A percentile compares a stretch with the other conserved stretches of the same genome.
Conservation (phyloP, 306 rosid species). For the Sphenostylis stenocarpa region DNA sequence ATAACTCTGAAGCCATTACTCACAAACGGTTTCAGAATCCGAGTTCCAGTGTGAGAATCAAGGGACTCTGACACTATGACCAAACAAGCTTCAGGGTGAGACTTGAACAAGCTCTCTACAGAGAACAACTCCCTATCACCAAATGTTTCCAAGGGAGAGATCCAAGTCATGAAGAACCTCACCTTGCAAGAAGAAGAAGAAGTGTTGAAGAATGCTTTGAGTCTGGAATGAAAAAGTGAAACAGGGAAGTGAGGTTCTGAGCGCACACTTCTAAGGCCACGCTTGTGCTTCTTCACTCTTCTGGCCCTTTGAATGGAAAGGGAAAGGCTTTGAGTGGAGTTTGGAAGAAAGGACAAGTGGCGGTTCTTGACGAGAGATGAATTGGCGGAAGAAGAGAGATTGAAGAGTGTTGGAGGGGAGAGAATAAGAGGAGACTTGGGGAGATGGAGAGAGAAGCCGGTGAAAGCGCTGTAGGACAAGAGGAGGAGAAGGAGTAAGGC, state of each 20-base stretch:
- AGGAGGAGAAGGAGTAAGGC: conserved; percentile 62
- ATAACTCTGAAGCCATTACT: conserved; percentile 47
- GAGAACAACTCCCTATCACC: conserved; percentile 64
- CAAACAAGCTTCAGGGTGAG: conserved; percentile 70
- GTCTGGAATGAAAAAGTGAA: conserved; percentile 40
- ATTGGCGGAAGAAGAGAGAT: conserved; percentile 34
- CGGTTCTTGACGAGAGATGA: conserved; percentile 33
- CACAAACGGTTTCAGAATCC: conserved; percentile 52
- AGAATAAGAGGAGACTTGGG: conserved; percentile 39
- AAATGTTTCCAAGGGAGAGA: conserved; percentile 62
- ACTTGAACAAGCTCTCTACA: conserved; percentile 73
- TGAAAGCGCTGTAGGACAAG: conserved; percentile 61
- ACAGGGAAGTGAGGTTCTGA: conserved; percentile 8
- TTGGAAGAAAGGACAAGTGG: conserved; percentile 34
- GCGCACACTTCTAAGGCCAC: conserved; percentile 47
- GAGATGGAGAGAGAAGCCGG: conserved; percentile 45
- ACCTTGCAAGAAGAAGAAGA: conserved; percentile 45
- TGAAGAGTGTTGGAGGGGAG: conserved; percentile 21
- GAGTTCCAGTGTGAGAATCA: conserved; percentile 58
- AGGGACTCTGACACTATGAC: conserved; percentile 69
- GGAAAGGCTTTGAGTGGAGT: not conserved
- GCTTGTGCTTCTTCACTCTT: conserved; percentile 48
- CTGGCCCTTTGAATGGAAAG: conserved; percentile 14
- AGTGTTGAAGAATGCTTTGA: conserved; percentile 52
- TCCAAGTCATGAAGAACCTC: conserved; percentile 92